Percentiles rank a stretch among this genome's conserved stretches.
phyloP scores from a whole-genome alignment of 148 eudicot species.

The Silene conica region DNA sequence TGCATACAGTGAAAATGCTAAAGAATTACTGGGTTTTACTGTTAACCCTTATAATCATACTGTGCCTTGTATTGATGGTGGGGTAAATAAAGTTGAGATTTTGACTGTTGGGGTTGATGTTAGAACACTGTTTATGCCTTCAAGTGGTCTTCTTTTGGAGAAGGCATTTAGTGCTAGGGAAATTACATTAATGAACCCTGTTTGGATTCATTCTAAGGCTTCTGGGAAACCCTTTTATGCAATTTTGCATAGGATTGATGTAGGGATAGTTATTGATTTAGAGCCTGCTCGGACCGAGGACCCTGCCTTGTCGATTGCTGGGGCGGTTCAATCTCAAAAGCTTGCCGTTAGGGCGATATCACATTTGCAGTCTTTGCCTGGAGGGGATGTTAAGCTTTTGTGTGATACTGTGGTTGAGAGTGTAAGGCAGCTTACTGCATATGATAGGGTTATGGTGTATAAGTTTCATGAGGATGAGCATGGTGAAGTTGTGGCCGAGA shows the following conservation, averaged over 20 bases:
- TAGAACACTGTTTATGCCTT: slow-evolving; percentile 51
- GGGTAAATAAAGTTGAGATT: slow-evolving; percentile 33
- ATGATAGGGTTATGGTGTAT: slow-evolving; percentile 94
- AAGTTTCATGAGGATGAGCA: slow-evolving; percentile 98
- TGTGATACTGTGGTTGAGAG: slow-evolving; percentile 84
- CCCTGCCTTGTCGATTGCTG: slow-evolving; percentile 80
- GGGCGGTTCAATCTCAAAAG: slow-evolving; percentile 97
- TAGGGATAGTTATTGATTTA: slow-evolving; percentile 83
- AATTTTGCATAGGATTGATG: slow-evolving; percentile 89
- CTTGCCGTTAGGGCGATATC: slow-evolving; percentile 84
- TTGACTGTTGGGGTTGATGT: slow-evolving; percentile 66
- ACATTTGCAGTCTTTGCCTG: slow-evolving; percentile 74
- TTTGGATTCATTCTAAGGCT: slow-evolving; percentile 73
- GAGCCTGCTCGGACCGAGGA: slow-evolving; percentile 88
- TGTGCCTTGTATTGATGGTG: slow-evolving; percentile 42
- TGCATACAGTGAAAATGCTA: slow-evolving; percentile 65
- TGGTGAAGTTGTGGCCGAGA: slow-evolving; percentile 92
- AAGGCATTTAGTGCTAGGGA: slow-evolving; percentile 72
- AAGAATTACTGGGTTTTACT: slow-evolving; percentile 54
- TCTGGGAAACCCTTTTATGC: slow-evolving; percentile 86
- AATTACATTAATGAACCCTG: slow-evolving; percentile 65
- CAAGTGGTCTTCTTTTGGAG: slow-evolving; percentile 46
- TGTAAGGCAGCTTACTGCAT: slow-evolving; percentile 85
- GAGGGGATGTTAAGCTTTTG: slow-evolving; percentile 75
- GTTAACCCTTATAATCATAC: slow-evolving; percentile 30